Conservation (phyloP, 2,329 filamentous ascomycete species). For the Parasarocladium wereldwijsianum region DNA sequence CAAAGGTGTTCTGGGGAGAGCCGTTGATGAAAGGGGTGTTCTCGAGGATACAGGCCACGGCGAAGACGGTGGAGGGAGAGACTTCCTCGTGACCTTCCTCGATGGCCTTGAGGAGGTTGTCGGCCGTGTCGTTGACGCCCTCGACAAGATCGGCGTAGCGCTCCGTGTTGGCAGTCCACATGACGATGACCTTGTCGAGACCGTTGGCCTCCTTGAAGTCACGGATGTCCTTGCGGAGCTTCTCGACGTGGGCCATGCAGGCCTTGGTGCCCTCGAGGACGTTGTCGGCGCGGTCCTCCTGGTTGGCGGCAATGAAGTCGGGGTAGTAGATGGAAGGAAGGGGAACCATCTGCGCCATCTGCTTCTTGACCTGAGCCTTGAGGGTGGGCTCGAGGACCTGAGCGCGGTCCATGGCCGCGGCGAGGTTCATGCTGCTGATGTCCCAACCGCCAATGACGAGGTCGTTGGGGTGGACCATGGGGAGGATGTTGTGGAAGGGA, state of each 20-base stretch:
- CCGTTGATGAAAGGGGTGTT: conserved; percentile 93
- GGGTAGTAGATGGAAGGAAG: conserved; percentile 96
- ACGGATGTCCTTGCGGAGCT: conserved; percentile 84
- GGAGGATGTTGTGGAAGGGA: conserved; percentile 84
- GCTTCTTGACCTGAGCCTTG: conserved; percentile 80
- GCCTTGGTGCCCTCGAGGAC: conserved; percentile 72
- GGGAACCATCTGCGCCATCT: conserved; percentile 79
- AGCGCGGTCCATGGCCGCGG: conserved; percentile 88
- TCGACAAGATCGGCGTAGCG: conserved; percentile 78
- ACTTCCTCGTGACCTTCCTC: conserved; percentile 77
- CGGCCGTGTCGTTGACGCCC: conserved; percentile 91
- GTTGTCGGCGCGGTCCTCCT: conserved; percentile 93
- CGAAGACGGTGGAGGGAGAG: conserved; percentile 91
- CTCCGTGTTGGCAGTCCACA: conserved; percentile 99
- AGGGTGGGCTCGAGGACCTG: conserved; percentile 90
- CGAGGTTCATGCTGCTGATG: conserved; percentile 81
- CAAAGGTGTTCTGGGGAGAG: conserved; percentile 97
- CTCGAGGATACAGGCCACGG: conserved; percentile 87
- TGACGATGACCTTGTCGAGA: conserved; percentile 90
- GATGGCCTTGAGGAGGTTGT: conserved; percentile 82
- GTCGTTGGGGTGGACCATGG: conserved; percentile 96
- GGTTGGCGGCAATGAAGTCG: conserved; percentile 97
- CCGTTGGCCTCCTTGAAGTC: conserved; percentile 77
- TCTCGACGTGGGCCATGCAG: conserved; percentile 74
- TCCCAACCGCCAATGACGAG: conserved; percentile 94